Conservation (phyloP, 1,284 basidiomycete genomes). For the Cutaneotrichosporon dermatis region DNA sequence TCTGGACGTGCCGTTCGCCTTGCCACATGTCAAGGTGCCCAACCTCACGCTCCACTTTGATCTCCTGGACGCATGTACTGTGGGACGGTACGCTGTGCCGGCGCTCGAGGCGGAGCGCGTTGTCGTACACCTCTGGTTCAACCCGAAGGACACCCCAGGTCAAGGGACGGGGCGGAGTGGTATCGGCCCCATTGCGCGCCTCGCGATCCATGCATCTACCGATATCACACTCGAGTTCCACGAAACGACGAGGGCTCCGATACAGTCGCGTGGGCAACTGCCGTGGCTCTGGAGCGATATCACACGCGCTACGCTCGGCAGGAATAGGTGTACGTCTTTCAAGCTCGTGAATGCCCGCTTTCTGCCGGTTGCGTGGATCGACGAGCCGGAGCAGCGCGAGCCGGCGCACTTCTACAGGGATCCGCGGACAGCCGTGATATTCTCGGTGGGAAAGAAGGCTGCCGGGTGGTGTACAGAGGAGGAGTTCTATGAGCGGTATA, state of each 20-base stretch:
- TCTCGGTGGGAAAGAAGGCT: too few relatives aligned
- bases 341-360: too few relatives aligned
- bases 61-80: not conserved
- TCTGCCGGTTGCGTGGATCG: too few relatives aligned
- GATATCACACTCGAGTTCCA: not conserved
- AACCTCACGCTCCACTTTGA: not conserved
- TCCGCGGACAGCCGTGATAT: too few relatives aligned
- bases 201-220: not conserved
- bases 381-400: too few relatives aligned
- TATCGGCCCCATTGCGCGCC: not conserved
- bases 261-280: not conserved
- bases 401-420: too few relatives aligned
- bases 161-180: not conserved
- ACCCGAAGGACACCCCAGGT: not conserved
- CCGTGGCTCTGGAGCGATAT: not conserved
- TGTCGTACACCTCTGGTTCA: not conserved
- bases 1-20: not conserved
- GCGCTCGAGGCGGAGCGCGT: not conserved
- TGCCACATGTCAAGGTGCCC: not conserved
- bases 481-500: too few relatives aligned
- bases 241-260: not conserved
- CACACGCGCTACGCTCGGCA: too few relatives aligned
- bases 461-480: too few relatives aligned
- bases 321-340: too few relatives aligned
- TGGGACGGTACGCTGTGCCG: not conserved